Evolutionary conservation across 1,284 basidiomycete species (phyloP).

Genomic region (Heterobasidion parviporum): DNA sequence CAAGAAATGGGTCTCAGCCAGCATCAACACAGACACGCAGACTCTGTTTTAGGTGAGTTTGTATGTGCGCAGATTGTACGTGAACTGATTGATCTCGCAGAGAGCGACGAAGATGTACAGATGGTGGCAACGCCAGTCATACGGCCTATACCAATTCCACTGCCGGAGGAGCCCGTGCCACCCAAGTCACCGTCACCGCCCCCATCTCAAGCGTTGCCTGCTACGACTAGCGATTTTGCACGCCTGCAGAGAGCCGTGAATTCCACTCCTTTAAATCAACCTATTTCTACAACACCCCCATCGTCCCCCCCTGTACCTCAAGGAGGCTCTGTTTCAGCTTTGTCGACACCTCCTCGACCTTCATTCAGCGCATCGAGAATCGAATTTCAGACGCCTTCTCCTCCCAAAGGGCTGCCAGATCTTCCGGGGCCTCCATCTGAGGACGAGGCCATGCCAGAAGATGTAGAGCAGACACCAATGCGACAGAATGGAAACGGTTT

Average conservation of each 20-base stretch:
- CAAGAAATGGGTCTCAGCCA: no score
- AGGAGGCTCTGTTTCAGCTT: constrained; percentile 14
- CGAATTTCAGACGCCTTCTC: constrained; percentile 54
- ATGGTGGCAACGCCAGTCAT: constrained; percentile 29
- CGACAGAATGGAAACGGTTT: constrained; percentile 7
- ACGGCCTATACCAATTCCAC: constrained; percentile 18
- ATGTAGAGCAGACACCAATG: constrained; percentile 18
- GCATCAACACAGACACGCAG: constrained; percentile 3
- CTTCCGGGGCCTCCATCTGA: constrained; percentile 43
- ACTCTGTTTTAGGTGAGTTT: constrained; percentile 26
- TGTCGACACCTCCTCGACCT: constrained; percentile 42
- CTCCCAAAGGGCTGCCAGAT: constrained; percentile 37
- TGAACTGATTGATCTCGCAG: constrained; percentile 16
- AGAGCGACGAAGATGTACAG: constrained; percentile 29
- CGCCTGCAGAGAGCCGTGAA: not conserved
- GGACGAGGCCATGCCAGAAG: constrained; percentile 32
- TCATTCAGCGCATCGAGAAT: constrained; percentile 32
- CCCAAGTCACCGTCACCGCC: not conserved
- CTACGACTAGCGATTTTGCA: not conserved
- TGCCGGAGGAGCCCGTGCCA: constrained; percentile 1
- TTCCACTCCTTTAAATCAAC: not conserved
- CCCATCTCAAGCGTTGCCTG: not conserved
- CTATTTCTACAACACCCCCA: constrained; percentile 16
- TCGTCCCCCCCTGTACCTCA: constrained; percentile 15
- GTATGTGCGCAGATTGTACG: not conserved